Conservation (phyloP, 495 filamentous ascomycete genomes). For the Aspergillus ostianus region DNA sequence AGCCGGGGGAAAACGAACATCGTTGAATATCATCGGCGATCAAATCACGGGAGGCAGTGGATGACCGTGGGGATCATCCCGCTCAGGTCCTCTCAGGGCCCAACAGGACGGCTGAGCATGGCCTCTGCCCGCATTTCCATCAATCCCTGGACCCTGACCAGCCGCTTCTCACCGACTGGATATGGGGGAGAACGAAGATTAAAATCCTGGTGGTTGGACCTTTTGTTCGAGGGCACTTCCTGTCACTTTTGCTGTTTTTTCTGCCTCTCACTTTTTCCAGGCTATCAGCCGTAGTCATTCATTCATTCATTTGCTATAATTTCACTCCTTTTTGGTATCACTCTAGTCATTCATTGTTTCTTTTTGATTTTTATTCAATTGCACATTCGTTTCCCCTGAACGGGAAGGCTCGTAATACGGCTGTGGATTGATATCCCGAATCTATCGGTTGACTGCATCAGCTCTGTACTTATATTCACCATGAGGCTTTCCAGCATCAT, state of each 20-base stretch:
- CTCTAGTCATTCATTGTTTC: background rate
- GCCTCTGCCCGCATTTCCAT: background rate
- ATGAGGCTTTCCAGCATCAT: slow-evolving; percentile 28
- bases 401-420: background rate
- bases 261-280: background rate
- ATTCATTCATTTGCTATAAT: slow-evolving; percentile 3
- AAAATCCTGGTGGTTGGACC: background rate
- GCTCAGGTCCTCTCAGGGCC: slow-evolving; percentile 3
- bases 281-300: background rate
- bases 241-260: background rate
- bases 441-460: slow-evolving; percentile 2
- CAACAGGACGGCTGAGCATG: slow-evolving; percentile 1
- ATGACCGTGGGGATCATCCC: slow-evolving; percentile 5
- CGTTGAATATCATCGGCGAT: slow-evolving; percentile 16
- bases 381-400: slow-evolving; percentile 2
- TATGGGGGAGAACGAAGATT: slow-evolving; percentile 4
- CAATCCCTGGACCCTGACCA: background rate
- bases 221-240: background rate
- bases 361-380: background rate
- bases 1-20: slow-evolving; percentile 12
- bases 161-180: background rate
- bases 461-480: slow-evolving; percentile 2
- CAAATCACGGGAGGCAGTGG: slow-evolving; percentile 17
- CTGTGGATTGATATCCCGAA: background rate
- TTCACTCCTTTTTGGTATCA: background rate